Evolutionary conservation across 2,329 filamentous ascomycete species (phyloP), one percentile per base, ranked within the genome.

Genomic region (Stagonosporopsis cucurbitacearum): DNA sequence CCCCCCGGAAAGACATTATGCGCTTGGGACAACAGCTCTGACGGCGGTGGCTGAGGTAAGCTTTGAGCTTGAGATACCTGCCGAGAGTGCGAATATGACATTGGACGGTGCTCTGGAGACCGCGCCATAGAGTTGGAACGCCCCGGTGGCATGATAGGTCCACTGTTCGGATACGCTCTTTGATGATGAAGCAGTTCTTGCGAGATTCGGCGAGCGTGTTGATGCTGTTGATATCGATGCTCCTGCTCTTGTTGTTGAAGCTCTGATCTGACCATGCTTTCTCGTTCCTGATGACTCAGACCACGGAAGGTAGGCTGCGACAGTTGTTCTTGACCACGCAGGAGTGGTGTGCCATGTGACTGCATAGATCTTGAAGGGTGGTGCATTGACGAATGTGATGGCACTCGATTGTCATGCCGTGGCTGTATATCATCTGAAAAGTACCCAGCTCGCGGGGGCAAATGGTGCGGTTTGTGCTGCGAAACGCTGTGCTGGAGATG

Each of bases 401-500:
- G 47, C 30, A 65, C 66, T 33, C 73, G 66, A 45, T 60, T 65
- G 13, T 75, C 73, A 9, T 63, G 49, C 30, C 72, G 70, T 7
- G 64, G 33, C 7, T 65, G 60, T 20, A 65, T n/a, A 17, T 73
- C 70, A 47, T 75, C 70, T 13, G 72, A 73, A 47, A 76, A 76
- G 52, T 67, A 76, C 2, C 74, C 74, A 37, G 68, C 65, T 45
- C 64, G 69, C 56, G 74, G 74, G 13, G 68, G 70, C 30, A 60
- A 62, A 40, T 66, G 65, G 36, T 67, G 64, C 23, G 64, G 54
- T 47, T 72, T 73, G 19, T 68, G 63, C 32, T 71, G 72, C 12
- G 69, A 64, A 22, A 67, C 50, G 20, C 62, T 58, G 30, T 66
- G 67, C 49, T 68, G 65, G 19, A 67, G 68, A 41, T 66, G 69